Conservation (phyloP, 2,329 filamentous ascomycete genomes). For the Dothistroma pini region DNA sequence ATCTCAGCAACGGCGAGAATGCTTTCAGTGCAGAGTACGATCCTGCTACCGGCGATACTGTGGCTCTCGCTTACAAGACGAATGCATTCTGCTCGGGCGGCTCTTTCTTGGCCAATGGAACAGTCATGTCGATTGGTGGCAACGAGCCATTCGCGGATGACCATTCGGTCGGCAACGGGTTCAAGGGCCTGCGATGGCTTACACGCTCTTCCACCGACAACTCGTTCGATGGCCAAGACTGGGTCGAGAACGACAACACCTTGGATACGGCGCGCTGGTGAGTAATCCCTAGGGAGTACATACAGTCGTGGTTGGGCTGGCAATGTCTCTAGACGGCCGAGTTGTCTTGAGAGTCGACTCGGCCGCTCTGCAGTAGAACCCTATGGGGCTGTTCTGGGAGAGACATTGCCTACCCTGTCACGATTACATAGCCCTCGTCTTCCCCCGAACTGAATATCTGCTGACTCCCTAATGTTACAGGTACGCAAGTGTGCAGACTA, state of each 20-base stretch:
- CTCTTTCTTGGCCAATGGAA: slow-evolving; percentile 56
- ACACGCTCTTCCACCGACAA: slow-evolving; percentile 44
- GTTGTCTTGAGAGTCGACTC: no score
- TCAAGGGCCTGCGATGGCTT: slow-evolving; percentile 56
- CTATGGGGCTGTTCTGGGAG: no score
- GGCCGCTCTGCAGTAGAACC: no score
- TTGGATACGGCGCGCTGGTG: slow-evolving; percentile 55
- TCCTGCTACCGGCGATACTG: slow-evolving; percentile 46
- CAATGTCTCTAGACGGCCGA: no score
- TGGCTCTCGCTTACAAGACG: slow-evolving; percentile 51
- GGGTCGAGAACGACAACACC: slow-evolving; percentile 55
- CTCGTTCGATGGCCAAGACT: slow-evolving; percentile 47
- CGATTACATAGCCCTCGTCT: no score
- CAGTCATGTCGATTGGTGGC: slow-evolving; percentile 54
- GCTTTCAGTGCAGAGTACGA: slow-evolving; percentile 61
- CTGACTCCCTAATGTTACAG: no score
- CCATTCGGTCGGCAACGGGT: slow-evolving; percentile 57
- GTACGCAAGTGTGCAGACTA: slow-evolving; percentile 57
- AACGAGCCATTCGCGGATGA: slow-evolving; percentile 56
- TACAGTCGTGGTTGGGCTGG: no score
- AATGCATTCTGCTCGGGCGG: slow-evolving; percentile 62
- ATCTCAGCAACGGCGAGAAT: slow-evolving; percentile 51
- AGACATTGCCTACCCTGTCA: no score
- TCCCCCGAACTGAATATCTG: no score
- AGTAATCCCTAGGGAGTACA: no score